Conservation (phyloP, 164 flowering plant genomes). For the Chimonanthus salicifolius region DNA sequence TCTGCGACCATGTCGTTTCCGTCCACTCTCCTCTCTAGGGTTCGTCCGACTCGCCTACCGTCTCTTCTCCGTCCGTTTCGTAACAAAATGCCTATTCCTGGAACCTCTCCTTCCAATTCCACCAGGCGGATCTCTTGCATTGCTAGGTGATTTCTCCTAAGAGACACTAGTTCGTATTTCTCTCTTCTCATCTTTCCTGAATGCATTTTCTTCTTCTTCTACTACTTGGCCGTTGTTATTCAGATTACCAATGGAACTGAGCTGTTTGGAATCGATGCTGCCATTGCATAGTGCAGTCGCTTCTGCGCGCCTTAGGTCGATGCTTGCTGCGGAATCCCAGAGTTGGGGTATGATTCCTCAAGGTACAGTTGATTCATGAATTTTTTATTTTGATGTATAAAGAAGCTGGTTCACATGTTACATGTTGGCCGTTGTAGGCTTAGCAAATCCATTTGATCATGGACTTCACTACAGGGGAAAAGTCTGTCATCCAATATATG, state of each 20-base stretch:
- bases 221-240: neutral
- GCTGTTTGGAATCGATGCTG: constrained; percentile 43
- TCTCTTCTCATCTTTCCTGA: neutral
- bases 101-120: neutral
- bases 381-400: too few relatives aligned
- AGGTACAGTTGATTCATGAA: neutral
- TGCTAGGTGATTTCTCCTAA: neutral
- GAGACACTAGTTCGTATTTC: neutral
- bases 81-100: neutral
- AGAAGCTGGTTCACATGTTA: too few relatives aligned
- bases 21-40: constrained; percentile 1
- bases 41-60: neutral
- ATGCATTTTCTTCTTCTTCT: neutral
- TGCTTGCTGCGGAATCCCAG: constrained; percentile 39
- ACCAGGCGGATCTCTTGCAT: neutral
- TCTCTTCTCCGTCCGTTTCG: neutral
- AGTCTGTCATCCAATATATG: too few relatives aligned
- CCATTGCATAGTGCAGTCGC: constrained; percentile 62
- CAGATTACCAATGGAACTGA: constrained; percentile 7
- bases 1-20: neutral
- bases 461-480: too few relatives aligned
- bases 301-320: constrained; percentile 43
- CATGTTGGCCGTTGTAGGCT: too few relatives aligned
- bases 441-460: too few relatives aligned
- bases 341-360: constrained; percentile 58